Evolutionary conservation across 2,329 filamentous ascomycete species (phyloP).

Genomic region (Phoma sp.): DNA sequence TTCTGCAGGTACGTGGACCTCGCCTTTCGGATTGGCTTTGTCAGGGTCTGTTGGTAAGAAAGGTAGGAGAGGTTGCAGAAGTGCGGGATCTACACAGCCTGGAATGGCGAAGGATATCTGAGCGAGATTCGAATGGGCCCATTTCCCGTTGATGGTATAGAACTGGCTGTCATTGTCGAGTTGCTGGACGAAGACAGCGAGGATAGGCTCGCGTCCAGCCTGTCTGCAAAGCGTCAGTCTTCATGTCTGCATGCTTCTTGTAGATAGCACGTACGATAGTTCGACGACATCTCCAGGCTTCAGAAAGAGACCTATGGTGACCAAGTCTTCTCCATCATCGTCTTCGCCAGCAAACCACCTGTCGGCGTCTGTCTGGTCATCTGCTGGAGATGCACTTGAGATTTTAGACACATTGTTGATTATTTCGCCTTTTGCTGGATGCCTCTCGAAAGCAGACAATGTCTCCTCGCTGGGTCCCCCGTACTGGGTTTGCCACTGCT

Average conservation of each 20-base stretch:
- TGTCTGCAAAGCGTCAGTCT: constrained; percentile 12
- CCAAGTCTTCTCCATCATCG: constrained; percentile 40
- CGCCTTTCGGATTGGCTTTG: constrained; percentile 33
- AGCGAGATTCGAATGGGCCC: constrained; percentile 50
- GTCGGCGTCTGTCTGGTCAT: constrained; percentile 29
- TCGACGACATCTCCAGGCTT: constrained; percentile 60
- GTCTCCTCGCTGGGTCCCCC: constrained; percentile 41
- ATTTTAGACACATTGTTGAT: constrained; percentile 35
- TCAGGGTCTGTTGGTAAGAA: constrained; percentile 57
- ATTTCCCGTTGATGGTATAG: constrained; percentile 59
- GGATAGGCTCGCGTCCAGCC: constrained; percentile 49
- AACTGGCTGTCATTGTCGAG: constrained; percentile 54
- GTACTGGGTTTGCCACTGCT: constrained; percentile 55
- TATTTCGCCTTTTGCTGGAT: constrained; percentile 33
- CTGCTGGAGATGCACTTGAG: constrained; percentile 31
- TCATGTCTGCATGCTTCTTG: too few relatives aligned
- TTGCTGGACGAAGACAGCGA: constrained; percentile 59
- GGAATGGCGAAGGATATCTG: constrained; percentile 59
- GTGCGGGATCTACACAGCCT: constrained; percentile 54
- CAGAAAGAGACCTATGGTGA: constrained; percentile 48
- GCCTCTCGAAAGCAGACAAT: constrained; percentile 41
- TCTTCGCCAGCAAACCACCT: constrained; percentile 34
- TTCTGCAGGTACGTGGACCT: constrained; percentile 54
- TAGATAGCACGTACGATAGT: constrained; percentile 35
- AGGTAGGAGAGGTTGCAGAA: constrained; percentile 57